A percentile compares a stretch with the other conserved stretches of the same genome.
Conservation (phyloP, 768 basidiomycete genomes). For the Pulveroboletus sp. region DNA sequence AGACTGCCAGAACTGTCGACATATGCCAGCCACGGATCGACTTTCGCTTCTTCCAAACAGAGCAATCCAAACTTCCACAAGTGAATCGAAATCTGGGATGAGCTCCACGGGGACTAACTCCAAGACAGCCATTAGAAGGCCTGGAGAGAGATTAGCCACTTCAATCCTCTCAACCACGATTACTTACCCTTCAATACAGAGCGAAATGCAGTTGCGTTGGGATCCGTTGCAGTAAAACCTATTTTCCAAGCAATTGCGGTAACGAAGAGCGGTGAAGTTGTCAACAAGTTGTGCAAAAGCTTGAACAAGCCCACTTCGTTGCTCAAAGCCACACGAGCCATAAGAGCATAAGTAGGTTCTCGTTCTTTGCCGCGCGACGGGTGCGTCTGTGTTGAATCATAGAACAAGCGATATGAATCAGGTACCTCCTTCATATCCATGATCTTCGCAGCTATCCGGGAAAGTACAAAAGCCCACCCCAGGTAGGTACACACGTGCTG, state of each 20-base stretch:
- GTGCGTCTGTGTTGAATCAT: conserved; percentile 46
- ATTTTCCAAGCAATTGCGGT: conserved; percentile 65
- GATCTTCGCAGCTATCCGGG: conserved; percentile 48
- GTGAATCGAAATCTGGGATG: conserved; percentile 66
- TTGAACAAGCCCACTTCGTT: conserved; percentile 58
- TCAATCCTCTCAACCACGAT: background rate
- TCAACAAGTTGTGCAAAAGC: conserved; percentile 53
- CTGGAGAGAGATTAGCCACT: conserved; percentile 35
- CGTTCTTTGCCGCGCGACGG: conserved; percentile 47
- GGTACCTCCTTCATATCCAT: conserved; percentile 48
- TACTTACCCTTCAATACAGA: conserved; percentile 77
- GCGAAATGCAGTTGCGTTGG: conserved; percentile 74
- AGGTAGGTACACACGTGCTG: conserved; percentile 70
- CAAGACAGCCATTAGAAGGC: conserved; percentile 67
- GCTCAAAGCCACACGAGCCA: conserved; percentile 53
- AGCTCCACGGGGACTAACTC: conserved; percentile 73
- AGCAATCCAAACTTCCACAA: conserved; percentile 74
- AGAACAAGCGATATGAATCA: conserved; percentile 49
- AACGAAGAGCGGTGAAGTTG: conserved; percentile 71
- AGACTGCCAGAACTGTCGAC: conserved; percentile 75
- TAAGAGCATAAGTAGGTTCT: conserved; percentile 51
- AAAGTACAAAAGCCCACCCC: conserved; percentile 82
- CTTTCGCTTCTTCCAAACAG: conserved; percentile 71
- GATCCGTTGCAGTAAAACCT: conserved; percentile 64
- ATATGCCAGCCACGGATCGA: conserved; percentile 61